Conservation (phyloP, 2,329 filamentous ascomycete genomes). For the Juglanconis juglandina region DNA sequence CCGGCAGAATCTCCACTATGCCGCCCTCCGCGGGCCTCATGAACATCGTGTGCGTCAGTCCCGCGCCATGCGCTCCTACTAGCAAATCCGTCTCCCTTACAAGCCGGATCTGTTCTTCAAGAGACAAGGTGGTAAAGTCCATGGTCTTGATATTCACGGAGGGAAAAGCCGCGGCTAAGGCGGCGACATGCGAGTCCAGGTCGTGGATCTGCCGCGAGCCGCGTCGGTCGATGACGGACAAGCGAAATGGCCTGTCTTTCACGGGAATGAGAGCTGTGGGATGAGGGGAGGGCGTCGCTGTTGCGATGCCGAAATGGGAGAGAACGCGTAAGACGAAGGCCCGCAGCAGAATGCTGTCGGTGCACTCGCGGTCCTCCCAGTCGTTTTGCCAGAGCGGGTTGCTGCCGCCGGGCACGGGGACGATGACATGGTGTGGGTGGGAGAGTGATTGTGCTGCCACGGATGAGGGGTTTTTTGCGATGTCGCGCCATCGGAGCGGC, state of each 20-base stretch:
- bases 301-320: constrained; percentile 24
- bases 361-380: constrained; percentile 31
- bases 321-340: constrained; percentile 33
- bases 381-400: constrained; percentile 41
- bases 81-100: constrained; percentile 37
- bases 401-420: constrained; percentile 38
- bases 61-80: constrained; percentile 41
- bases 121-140: constrained; percentile 36
- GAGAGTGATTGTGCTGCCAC: constrained; percentile 8
- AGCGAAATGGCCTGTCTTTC: neutral
- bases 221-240: constrained; percentile 34
- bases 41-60: constrained; percentile 40
- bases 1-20: constrained; percentile 41
- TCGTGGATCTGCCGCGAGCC: constrained; percentile 29
- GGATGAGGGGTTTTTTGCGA: constrained; percentile 13
- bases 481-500: constrained; percentile 28
- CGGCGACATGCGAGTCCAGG: constrained; percentile 9
- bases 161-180: neutral
- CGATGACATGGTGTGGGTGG: constrained; percentile 29
- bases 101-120: constrained; percentile 33
- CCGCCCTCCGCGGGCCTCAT: constrained; percentile 29
- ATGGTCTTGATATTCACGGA: constrained; percentile 18
- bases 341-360: constrained; percentile 25
- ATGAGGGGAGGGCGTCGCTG: neutral
- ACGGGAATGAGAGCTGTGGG: neutral